Evolutionary conservation across 2,329 filamentous ascomycete genomes (phyloP).

Genomic region (Colletotrichum chrysophilum): DNA sequence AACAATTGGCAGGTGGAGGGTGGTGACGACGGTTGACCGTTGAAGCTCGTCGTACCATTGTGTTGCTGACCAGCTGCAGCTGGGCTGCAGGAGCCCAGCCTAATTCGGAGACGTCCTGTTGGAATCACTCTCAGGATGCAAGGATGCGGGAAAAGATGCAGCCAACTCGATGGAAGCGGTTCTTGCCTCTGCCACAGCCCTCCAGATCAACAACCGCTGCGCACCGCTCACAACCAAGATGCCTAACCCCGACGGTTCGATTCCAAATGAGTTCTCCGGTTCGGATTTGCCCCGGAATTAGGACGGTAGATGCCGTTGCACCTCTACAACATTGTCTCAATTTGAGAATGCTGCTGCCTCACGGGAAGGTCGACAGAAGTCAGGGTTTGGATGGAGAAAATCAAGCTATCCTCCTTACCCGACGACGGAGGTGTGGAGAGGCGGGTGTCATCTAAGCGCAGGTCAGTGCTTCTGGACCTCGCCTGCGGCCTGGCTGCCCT

Average conservation of each 20-base stretch:
- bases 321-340: background rate
- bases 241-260: background rate
- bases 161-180: background rate
- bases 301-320: background rate
- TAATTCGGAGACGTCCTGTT: background rate
- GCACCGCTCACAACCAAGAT: background rate
- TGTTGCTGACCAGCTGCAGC: background rate
- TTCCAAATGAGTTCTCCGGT: background rate
- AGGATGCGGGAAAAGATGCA: background rate
- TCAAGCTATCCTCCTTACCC: background rate
- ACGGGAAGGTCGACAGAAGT: background rate
- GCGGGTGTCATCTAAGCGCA: constrained; percentile 1
- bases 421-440: background rate
- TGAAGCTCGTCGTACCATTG: constrained; percentile 4
- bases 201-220: background rate
- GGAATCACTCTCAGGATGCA: background rate
- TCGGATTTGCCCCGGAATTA: background rate
- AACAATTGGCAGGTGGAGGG: background rate
- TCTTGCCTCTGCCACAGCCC: background rate
- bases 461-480: background rate
- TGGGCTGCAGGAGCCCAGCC: background rate
- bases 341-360: background rate
- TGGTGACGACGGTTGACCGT: background rate
- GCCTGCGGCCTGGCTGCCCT: background rate
- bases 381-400: background rate